phyloP scores from a whole-genome alignment of 1,284 basidiomycete genomes.

The Vanrija sp. region DNA sequence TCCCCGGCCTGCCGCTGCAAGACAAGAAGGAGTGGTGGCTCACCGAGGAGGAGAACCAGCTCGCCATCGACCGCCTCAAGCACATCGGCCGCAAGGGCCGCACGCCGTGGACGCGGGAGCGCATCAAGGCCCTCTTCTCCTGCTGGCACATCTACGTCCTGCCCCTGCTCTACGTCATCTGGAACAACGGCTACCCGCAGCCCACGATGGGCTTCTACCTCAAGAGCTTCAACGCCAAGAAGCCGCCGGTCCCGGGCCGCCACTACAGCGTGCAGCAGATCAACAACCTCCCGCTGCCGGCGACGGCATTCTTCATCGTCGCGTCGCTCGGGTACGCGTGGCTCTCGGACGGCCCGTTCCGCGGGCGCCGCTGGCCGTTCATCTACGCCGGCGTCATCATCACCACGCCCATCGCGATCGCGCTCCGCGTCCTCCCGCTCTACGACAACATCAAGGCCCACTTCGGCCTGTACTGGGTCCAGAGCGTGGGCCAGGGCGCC shows the following conservation, averaged over 20 bases:
- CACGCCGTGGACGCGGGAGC: constrained; percentile 22
- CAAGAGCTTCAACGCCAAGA: constrained; percentile 35
- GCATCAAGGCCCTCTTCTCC: constrained; percentile 18
- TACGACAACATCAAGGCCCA: constrained; percentile 28
- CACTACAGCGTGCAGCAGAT: constrained; percentile 31
- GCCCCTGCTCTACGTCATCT: constrained; percentile 31
- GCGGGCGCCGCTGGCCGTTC: constrained; percentile 37
- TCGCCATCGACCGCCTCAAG: constrained; percentile 24
- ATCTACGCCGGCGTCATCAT: constrained; percentile 32
- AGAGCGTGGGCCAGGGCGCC: background rate
- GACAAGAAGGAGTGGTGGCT: constrained; percentile 30
- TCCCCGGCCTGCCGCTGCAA: constrained; percentile 28
- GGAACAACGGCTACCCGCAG: constrained; percentile 32
- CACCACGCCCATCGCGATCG: constrained; percentile 18
- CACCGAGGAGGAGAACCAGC: constrained; percentile 20
- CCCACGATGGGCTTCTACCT: constrained; percentile 38
- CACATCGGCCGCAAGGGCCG: constrained; percentile 20
- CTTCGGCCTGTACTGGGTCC: constrained; percentile 32
- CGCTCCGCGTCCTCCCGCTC: constrained; percentile 25
- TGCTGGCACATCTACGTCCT: constrained; percentile 40
- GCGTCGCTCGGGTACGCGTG: constrained; percentile 29
- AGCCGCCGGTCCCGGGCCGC: constrained; percentile 29
- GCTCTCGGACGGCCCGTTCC: constrained; percentile 32
- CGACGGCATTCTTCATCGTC: constrained; percentile 32
- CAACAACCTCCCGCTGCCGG: constrained; percentile 29